Conservation (phyloP, 495 filamentous ascomycete genomes). For the Xanthoparmelia taractica region DNA sequence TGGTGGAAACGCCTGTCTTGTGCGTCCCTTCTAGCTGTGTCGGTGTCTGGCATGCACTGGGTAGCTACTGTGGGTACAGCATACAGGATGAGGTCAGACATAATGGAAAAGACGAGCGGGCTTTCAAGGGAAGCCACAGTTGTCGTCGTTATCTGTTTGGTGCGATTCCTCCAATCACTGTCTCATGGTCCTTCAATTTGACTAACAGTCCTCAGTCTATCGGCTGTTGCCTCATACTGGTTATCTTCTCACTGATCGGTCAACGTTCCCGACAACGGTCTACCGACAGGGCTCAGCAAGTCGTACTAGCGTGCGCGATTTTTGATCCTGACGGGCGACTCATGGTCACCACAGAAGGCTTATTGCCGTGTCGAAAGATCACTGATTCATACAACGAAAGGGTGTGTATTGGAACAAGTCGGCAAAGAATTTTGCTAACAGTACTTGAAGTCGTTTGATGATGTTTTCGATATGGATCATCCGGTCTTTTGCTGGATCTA, state of each 20-base stretch:
- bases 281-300: conserved; percentile 61
- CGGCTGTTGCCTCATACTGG: conserved; percentile 50
- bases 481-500: conserved; percentile 84
- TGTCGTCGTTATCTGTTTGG: conserved; percentile 58
- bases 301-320: conserved; percentile 66
- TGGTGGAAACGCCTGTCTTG: conserved; percentile 66
- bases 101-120: conserved; percentile 28
- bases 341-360: conserved; percentile 70
- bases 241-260: conserved; percentile 49
- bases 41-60: conserved; percentile 88
- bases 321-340: conserved; percentile 70
- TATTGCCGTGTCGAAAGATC: conserved; percentile 74
- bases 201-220: conserved; percentile 41
- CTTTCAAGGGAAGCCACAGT: conserved; percentile 51
- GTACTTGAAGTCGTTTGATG: conserved; percentile 52
- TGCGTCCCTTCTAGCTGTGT: conserved; percentile 58
- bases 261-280: conserved; percentile 48
- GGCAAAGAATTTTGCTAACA: neutral
- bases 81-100: conserved; percentile 44
- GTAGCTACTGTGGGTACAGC: conserved; percentile 63
- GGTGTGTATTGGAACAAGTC: conserved; percentile 31
- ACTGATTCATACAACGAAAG: conserved; percentile 68
- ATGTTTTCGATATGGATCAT: conserved; percentile 68
- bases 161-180: conserved; percentile 30
- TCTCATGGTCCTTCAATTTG: neutral